Evolutionary conservation across 75 land plant genomes (phyloP), one percentile per base, ranked within the genome.

Genomic region (Cunninghamia lanceolata): DNA sequence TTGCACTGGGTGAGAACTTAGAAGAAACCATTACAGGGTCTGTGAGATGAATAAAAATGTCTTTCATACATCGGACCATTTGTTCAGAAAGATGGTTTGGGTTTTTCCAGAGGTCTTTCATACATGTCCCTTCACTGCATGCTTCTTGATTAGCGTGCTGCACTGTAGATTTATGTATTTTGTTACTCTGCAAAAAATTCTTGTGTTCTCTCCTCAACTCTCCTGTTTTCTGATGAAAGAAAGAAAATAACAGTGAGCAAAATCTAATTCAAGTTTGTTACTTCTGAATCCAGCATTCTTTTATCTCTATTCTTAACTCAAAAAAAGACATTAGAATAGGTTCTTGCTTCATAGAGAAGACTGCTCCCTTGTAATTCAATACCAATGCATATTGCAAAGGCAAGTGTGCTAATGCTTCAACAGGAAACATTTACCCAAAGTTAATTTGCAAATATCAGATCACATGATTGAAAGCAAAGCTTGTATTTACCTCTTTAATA

Each of bases 1-100:
- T 89, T 39, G 87, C 92, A 11, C 79, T 53, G 46, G 90, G 74
- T 66, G 90, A 89, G 5, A 85, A 86, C 86, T 89, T 90, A 32
- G 88, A 80, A 28, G 91, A 79, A 36, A 83, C 53, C 36, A 38
- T 73, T 28, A 91, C 87, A 86, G 96, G 88, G 86, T 93, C 95
- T 71, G 97, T 88, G 76, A 96, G 88, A 89, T 92, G 94, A 34
- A 93, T 86, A 85, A 94, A 96, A 59, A 96, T 96, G 83, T 93
- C 90, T 89, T 88, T 92, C 99, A 96, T 96, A 84, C 96, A 95
- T 40, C 88, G 84, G 19, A 96, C 92, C 99, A 96, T 96, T 89
- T 95, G 90, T 88, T 96, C 95, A 86, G 99, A 96, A 35, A 96
- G 90, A 52, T 84, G 47, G 83, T 96, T 96, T 7, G 99, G 96